These are phyloP conservation scores for Cochlearia excelsa DNA, from an alignment of 345 rosid genomes.

Conservation along the genomic window DNA sequence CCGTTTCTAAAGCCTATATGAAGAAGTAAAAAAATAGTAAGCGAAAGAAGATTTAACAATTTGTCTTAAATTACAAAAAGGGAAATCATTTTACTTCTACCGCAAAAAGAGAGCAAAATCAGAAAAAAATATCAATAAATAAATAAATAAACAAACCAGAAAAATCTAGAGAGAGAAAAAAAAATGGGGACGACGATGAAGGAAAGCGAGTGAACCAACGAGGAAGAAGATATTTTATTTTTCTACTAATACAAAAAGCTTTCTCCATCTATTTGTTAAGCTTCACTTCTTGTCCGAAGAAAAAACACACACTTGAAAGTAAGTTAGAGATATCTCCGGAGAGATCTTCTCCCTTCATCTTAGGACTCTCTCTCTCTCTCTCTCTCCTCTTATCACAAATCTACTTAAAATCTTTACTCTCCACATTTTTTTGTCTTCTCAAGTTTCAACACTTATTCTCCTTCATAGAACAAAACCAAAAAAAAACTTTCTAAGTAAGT, in stretches of 20 bases:
- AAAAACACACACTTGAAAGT: constrained; percentile 13
- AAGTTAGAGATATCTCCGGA: constrained; percentile 15
- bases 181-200: not conserved
- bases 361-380: constrained; percentile 1
- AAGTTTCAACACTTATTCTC: constrained; percentile 8
- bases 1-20: too few species aligned
- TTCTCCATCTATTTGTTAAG: constrained; percentile 17
- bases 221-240: not conserved
- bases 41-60: constrained; percentile 5
- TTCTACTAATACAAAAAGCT: not conserved
- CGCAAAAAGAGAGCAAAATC: too few species aligned
- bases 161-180: constrained; percentile 18
- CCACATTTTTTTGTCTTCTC: constrained; percentile 1
- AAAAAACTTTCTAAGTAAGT: constrained; percentile 17
- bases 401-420: constrained; percentile 10
- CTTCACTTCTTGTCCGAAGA: constrained; percentile 29
- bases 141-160: too few species aligned
- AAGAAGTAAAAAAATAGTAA: too few species aligned
- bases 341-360: constrained; percentile 17
- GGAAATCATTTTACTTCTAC: constrained; percentile 12
- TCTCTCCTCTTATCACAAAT: constrained; percentile 8
- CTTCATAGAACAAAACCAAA: not conserved
- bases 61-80: constrained; percentile 24
- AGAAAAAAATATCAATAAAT: too few species aligned
- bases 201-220: constrained; percentile 22